Base-by-base conservation (phyloP, 75 land plant genomes). In the Isoetes taiwanensis region DNA sequence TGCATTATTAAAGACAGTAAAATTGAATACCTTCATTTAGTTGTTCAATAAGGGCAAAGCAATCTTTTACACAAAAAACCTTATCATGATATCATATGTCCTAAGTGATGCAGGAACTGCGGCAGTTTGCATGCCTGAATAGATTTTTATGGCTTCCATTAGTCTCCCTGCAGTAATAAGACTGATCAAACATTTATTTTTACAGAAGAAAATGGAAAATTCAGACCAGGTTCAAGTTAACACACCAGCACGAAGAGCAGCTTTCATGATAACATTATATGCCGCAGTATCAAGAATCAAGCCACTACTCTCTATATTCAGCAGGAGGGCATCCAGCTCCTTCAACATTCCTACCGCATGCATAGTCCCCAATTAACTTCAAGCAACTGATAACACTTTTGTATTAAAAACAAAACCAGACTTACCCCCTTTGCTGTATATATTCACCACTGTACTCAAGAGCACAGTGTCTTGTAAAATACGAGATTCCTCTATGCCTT, bases 181-280 rank as follows among this genome's bases (percentile, higher is more conserved):
- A 0, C 27, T 27, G 5, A 27, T 59, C 57, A 34, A 39, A 5
- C n/a, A 30, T 37, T 60, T 23, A 30, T 23, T 14, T 27, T 61
- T 28, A 12, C 32, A 24, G 23, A 16, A 8, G 12, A 56, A 25
- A 9, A 8, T 10, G 57, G 9, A 14, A 28, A 8, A 17, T 8
- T 14, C 8, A 14, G 10, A 52, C 0, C 28, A 12, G 17, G 10
- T 61, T 9, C 59, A 53, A 28, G 17, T 30, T 11, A 1, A 34
- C 29, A 8, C 11, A 84, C 96, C 96, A 69, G 86, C 80, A 52
- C 74, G 75, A 54, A 90, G 56, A 71, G 73, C 73, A 28, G 96
- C 82, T 65, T 85, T 90, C 24, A 90, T 75, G 43, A 65, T 82
- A n/a, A 86, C 82, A 54, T 90, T 90, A 56, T 73, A 90, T 26